A percentile compares a stretch with the other conserved stretches of the same genome.
These are phyloP conservation scores for Trametes versicolor DNA, from an alignment of 1,284 basidiomycete genomes.

Conservation along the genomic window DNA sequence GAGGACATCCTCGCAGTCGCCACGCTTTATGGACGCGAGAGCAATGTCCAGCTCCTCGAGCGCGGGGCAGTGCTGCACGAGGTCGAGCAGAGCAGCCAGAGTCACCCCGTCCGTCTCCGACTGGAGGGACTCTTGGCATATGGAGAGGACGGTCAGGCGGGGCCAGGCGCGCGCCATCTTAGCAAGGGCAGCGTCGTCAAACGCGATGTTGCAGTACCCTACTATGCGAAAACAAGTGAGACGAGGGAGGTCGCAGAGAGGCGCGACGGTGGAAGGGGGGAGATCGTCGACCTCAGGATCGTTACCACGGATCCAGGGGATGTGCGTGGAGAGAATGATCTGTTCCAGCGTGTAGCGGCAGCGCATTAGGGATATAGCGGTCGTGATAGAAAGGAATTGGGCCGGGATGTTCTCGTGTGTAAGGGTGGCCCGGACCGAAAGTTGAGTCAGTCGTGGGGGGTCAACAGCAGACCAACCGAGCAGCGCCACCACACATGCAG, in stretches of 20 bases:
- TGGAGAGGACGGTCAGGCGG: neutral
- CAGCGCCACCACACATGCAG: neutral
- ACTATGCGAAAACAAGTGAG: neutral
- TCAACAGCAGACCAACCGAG: neutral
- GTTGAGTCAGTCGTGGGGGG: neutral
- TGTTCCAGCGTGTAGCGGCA: neutral
- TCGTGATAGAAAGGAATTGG: neutral
- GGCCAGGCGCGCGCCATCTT: neutral
- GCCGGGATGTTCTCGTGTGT: no score
- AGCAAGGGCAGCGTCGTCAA: neutral
- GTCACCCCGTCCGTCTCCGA: neutral
- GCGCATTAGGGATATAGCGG: neutral
- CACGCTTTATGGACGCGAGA: neutral
- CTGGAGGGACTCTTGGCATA: neutral
- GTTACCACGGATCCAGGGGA: neutral
- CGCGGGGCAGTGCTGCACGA: neutral
- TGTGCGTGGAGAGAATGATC: neutral
- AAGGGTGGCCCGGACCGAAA: neutral
- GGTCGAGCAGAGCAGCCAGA: neutral
- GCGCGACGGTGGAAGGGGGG: neutral
- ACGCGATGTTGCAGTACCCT: neutral
- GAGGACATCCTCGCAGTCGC: neutral
- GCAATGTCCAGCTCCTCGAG: neutral
- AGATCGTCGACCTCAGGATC: neutral
- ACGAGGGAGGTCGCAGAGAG: neutral